Evolutionary conservation across 495 filamentous ascomycete genomes (phyloP), one percentile per base, ranked within the genome.

Genomic region (Lasiosphaeriaceae sp.): DNA sequence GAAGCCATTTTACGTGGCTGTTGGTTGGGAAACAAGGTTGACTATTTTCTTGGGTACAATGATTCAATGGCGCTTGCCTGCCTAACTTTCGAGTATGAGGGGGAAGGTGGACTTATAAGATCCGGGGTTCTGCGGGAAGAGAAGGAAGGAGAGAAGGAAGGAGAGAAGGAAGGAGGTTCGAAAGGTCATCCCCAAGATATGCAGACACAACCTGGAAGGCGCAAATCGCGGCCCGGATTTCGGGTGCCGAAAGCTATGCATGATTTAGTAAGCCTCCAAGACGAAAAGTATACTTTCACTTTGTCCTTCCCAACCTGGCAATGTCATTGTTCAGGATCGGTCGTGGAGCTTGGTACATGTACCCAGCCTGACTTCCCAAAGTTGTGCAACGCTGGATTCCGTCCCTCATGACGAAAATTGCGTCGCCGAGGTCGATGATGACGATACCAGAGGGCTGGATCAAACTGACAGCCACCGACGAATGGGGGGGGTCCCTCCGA

Each of bases 371-470:
- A 31, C 26, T 31, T 31, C 26, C 26, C 9, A 9, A 31, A 3
- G 26, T 31, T 31, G 26, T 31, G 26, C 26, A 31, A 31, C 26
- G 9, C 9, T 3, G 9, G 26, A 4, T 9, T 31, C 26, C 9
- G 26, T 31, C 9, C 26, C 26, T 31, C 26, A 3, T 31, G 26
- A 9, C 26, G 26, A 3, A 9, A 31, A 31, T 31, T 31, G 64
- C 56, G 64, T 50, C 47, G 26, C 52, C 50, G 4, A 12, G 52
- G 1, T 35, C 39, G 17, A 50, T 54, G 54, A 66, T 66, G 64
- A 66, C 64, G 61, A 58, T 55, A 66, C 50, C 48, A 16, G 50
- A 39, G 16, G 16, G 4, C 14, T 14, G 4, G 14, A 9, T 4
- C 7, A 14, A 5, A 11, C 5, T 14, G 5, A 43, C 14, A 21